Percentiles rank a stretch among this genome's conserved stretches.
Evolutionary conservation across 2,329 filamentous ascomycete species (phyloP).

Genomic region (Penicillium sp.): DNA sequence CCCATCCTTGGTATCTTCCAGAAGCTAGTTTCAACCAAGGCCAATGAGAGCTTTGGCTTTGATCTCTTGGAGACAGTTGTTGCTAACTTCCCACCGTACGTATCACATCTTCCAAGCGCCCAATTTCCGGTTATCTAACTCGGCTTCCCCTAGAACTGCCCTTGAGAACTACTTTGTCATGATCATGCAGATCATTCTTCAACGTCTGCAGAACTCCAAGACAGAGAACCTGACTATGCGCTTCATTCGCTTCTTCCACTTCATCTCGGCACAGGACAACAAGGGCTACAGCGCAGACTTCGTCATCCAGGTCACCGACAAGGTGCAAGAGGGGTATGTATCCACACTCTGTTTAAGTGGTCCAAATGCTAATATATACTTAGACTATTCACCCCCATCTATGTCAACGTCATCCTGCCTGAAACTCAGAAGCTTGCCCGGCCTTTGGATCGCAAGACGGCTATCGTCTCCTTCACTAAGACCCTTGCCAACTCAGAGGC

Average conservation of each 20-base stretch:
- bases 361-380: conserved; percentile 10
- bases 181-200: conserved; percentile 74
- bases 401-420: conserved; percentile 75
- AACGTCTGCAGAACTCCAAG: conserved; percentile 60
- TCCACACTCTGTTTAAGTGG: not conserved
- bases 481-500: conserved; percentile 76
- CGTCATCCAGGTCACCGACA: conserved; percentile 76
- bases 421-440: conserved; percentile 80
- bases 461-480: conserved; percentile 86
- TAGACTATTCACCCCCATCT: conserved; percentile 71
- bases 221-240: conserved; percentile 76
- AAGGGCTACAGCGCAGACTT: conserved; percentile 84
- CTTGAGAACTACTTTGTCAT: conserved; percentile 69
- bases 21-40: conserved; percentile 70
- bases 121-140: not conserved
- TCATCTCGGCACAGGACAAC: conserved; percentile 70
- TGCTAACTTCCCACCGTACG: conserved; percentile 62
- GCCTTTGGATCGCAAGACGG: conserved; percentile 83
- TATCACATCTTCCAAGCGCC: conserved; percentile 12
- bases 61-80: conserved; percentile 80
- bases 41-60: conserved; percentile 76
- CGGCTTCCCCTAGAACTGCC: conserved; percentile 40
- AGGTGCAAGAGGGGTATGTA: conserved; percentile 59
- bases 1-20: conserved; percentile 93
- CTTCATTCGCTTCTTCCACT: conserved; percentile 90